Evolutionary conservation across 371 early-diverging fungal genomes (phyloP), one percentile per base, ranked within the genome.

Genomic region (Mortierella sp.): DNA sequence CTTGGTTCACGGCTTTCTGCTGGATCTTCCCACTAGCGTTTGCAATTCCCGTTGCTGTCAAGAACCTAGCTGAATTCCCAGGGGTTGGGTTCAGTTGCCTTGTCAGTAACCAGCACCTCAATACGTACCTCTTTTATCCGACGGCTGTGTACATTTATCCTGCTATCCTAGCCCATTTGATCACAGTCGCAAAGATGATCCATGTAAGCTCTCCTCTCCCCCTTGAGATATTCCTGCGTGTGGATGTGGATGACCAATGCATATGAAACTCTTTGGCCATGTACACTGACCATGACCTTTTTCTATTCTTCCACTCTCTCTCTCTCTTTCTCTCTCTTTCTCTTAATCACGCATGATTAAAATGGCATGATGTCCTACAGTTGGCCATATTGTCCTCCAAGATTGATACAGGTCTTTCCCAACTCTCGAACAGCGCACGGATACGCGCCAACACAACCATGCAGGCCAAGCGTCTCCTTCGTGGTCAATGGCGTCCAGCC

Each of bases 1-100:
- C 70, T 1, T 66, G 79, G 68, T 82, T 80, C 62, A 68, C 79
- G 1, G 72, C 68, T 21, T 55, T 84, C 37, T 85, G 86, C 76
- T 85, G 84, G 84, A 68, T 75, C 37, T 57, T 82, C 23, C 83
- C 86, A 2, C 45, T 83, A 25, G 68, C 66, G 7, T 82, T 83
- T 56, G 83, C 84, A 0, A 66, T 82, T 60, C 74, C 81, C 23
- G 74, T 83, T n/a, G 75, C 81, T 7, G 69, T 75, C 52, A 56
- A 68, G 57, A 63, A 73, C 46, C 52, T 73, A 61, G 71, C 83
- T 9, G 80, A 84, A 69, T 82, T 79, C 50, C 79, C 79, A 4
- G 75, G 75, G 21, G 73, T 81, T 21, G 86, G 86, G 46, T 72
- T 81, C 62, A 77, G 83, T 37, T 82, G 82, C 58, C 55, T 84